A percentile compares a stretch with the other conserved stretches of the same genome.
These are phyloP conservation scores for Dacryopinax spathularia DNA, from an alignment of 768 basidiomycete species.

Conservation along the genomic window DNA sequence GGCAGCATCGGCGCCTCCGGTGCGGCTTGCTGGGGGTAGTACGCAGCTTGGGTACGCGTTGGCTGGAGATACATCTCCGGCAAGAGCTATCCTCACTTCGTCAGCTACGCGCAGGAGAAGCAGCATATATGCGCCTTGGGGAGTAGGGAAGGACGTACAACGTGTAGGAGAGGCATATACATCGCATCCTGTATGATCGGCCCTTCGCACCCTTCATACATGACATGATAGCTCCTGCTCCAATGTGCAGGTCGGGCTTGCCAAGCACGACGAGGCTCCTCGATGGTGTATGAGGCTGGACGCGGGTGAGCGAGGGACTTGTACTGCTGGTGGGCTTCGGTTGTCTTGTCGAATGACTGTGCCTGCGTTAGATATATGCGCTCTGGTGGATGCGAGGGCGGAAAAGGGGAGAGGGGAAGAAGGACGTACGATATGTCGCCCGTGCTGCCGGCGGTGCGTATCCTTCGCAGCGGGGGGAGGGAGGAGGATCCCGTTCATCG, in stretches of 20 bases:
- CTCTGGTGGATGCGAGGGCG: too few relatives aligned
- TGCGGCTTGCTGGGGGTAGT: background rate
- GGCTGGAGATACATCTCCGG: too few relatives aligned
- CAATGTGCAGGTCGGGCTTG: background rate
- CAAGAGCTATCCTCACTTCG: background rate
- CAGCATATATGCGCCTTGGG: background rate
- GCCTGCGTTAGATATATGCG: background rate
- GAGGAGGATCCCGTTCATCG: background rate
- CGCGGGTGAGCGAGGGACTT: background rate
- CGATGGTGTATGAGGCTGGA: background rate
- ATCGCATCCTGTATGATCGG: background rate
- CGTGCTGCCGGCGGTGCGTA: background rate
- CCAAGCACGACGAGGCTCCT: background rate
- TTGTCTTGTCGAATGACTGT: background rate
- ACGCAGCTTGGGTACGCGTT: too few relatives aligned
- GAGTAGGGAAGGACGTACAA: background rate
- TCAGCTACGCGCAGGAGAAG: too few relatives aligned
- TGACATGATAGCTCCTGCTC: background rate
- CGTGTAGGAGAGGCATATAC: background rate
- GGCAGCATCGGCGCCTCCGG: background rate
- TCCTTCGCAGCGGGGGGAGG: background rate
- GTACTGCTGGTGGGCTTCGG: background rate
- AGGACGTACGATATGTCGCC: background rate
- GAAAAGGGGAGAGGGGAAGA: background rate
- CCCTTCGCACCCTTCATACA: background rate